Conservation (phyloP, 768 basidiomycete genomes). For the Leccinum boreale region DNA sequence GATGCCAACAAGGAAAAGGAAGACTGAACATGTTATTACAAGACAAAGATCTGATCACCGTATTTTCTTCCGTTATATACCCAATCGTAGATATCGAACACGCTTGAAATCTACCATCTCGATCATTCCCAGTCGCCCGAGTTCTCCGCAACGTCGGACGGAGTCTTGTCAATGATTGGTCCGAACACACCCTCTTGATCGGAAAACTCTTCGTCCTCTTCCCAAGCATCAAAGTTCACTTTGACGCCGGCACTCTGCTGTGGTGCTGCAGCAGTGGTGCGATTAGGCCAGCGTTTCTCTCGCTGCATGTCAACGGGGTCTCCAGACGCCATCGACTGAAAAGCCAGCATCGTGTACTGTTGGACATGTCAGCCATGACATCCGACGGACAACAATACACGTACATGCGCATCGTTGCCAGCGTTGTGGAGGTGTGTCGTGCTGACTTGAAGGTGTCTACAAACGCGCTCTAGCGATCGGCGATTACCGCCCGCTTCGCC, state of each 20-base stretch:
- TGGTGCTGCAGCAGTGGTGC: conserved; percentile 32
- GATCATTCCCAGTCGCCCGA: conserved; percentile 1
- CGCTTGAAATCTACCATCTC: neutral
- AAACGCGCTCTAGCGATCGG: conserved; percentile 57
- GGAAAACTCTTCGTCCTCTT: conserved; percentile 50
- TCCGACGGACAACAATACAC: conserved; percentile 17
- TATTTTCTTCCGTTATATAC: conserved; percentile 7
- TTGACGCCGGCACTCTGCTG: conserved; percentile 36
- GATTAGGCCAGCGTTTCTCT: conserved; percentile 75
- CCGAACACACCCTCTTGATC: conserved; percentile 42
- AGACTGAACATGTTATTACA: conserved; percentile 20
- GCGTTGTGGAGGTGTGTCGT: conserved; percentile 72
- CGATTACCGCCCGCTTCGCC: conserved; percentile 54
- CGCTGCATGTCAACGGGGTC: conserved; percentile 73
- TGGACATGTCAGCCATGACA: neutral
- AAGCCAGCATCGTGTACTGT: conserved; percentile 67
- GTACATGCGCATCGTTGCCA: conserved; percentile 81
- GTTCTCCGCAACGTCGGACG: conserved; percentile 1
- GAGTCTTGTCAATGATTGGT: conserved; percentile 18
- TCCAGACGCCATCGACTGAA: conserved; percentile 71
- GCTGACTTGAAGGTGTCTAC: conserved; percentile 57
- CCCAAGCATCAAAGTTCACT: conserved; percentile 57
- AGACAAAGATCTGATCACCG: neutral
- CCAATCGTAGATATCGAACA: conserved; percentile 1
- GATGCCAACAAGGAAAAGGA: conserved; percentile 29